A percentile compares a stretch with the other conserved stretches of the same genome.
Evolutionary conservation across 2,329 filamentous ascomycete genomes (phyloP).

Genomic region (Aspergillus sp.): DNA sequence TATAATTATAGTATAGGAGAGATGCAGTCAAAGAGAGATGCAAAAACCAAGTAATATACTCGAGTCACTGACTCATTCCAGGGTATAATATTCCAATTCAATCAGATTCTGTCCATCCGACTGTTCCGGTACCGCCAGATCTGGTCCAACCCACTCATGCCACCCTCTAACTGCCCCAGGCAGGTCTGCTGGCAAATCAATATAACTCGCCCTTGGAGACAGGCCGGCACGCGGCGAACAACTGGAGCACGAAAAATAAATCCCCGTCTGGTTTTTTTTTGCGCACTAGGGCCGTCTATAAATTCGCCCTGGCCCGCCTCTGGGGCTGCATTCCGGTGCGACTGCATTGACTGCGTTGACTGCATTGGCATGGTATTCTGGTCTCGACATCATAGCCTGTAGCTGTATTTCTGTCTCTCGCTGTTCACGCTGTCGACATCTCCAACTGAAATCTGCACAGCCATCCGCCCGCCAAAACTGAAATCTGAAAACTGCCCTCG

Average conservation of each 20-base stretch:
- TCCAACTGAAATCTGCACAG: too few relatives aligned
- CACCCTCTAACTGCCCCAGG: conserved; percentile 21
- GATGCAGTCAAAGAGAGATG: too few relatives aligned
- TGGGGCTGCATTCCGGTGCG: background rate
- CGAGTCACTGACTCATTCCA: too few relatives aligned
- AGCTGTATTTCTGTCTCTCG: background rate
- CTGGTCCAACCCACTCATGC: conserved; percentile 20
- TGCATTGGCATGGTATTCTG: background rate
- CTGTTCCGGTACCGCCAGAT: conserved; percentile 23
- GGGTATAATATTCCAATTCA: too few relatives aligned
- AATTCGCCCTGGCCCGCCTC: conserved; percentile 15
- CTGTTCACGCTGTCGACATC: too few relatives aligned
- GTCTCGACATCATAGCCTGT: background rate
- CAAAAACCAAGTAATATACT: too few relatives aligned
- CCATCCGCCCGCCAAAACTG: too few relatives aligned
- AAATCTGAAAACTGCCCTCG: too few relatives aligned
- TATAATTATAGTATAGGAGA: too few relatives aligned
- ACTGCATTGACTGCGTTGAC: too few relatives aligned
- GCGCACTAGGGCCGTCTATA: conserved; percentile 17
- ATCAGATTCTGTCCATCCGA: too few relatives aligned
- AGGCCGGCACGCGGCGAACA: conserved; percentile 1
- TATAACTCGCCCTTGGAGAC: conserved; percentile 15
- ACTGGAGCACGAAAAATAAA: conserved; percentile 11
- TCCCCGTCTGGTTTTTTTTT: background rate
- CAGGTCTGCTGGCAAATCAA: conserved; percentile 24